phyloP scores from a whole-genome alignment of 176 grass and related monocot genomes.

The Thalia dealbata region DNA sequence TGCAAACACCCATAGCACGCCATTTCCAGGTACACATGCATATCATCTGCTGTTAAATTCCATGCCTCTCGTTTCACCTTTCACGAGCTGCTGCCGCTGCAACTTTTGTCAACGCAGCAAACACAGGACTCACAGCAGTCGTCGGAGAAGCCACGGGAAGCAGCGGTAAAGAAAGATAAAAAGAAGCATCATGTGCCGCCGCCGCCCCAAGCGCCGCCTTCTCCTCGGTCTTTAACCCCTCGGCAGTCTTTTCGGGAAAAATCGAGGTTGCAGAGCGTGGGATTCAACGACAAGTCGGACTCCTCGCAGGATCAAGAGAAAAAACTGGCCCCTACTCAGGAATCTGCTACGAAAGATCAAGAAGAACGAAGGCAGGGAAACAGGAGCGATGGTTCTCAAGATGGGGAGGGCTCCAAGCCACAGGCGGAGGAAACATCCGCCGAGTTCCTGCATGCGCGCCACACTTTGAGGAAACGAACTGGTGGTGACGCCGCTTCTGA shows the following conservation, averaged over 20 bases:
- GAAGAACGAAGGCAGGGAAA: not conserved
- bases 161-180: too few species aligned
- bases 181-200: too few species aligned
- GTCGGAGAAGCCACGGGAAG: too few species aligned
- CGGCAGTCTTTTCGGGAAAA: not conserved
- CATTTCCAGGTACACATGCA: slow-evolving; percentile 23
- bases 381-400: not conserved
- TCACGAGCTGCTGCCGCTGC: not conserved
- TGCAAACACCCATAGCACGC: slow-evolving; percentile 17
- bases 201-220: not conserved
- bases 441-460: not conserved
- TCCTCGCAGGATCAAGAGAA: not conserved
- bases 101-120: not conserved
- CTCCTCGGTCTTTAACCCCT: not conserved
- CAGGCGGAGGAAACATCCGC: not conserved
- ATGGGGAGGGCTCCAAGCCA: not conserved
- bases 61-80: not conserved
- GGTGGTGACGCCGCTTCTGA: not conserved
- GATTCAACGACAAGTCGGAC: too few species aligned
- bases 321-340: not conserved
- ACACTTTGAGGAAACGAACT: not conserved
- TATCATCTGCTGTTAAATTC: not conserved
- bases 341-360: not conserved
- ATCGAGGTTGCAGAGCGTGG: too few species aligned
- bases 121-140: not conserved